These are phyloP conservation scores for Hibiscus syriacus DNA, from an alignment of 345 rosid species.

Conservation along the genomic window DNA sequence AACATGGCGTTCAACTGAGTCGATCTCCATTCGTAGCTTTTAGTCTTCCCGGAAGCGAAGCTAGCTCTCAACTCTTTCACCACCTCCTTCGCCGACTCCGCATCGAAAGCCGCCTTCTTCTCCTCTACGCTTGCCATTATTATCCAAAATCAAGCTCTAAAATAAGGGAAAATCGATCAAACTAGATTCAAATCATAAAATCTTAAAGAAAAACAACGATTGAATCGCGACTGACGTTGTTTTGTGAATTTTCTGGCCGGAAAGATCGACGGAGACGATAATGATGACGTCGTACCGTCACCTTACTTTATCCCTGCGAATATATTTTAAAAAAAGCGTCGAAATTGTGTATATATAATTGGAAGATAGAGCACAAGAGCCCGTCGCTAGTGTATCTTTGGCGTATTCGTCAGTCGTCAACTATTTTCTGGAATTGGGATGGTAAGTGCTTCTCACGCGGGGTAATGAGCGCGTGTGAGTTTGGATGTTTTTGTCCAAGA, in stretches of 20 bases:
- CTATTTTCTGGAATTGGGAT: background rate
- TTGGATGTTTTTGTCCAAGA: no score
- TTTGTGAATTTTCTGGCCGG: no score
- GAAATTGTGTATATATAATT: background rate
- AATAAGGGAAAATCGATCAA: background rate
- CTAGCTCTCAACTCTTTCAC: slow-evolving; percentile 43
- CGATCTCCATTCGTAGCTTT: slow-evolving; percentile 69
- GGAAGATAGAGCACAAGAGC: background rate
- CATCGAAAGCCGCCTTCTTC: slow-evolving; percentile 27
- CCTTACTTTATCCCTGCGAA: background rate
- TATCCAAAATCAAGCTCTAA: background rate
- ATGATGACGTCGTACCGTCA: background rate
- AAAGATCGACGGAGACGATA: background rate
- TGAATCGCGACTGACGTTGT: background rate
- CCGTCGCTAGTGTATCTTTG: background rate
- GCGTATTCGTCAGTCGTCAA: no score
- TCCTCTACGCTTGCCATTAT: slow-evolving; percentile 24
- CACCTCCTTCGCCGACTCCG: slow-evolving; percentile 38
- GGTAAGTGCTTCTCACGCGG: background rate
- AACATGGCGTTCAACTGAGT: slow-evolving; percentile 56
- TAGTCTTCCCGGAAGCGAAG: slow-evolving; percentile 53
- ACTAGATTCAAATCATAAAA: background rate
- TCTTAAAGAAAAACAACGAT: background rate
- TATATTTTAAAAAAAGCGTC: background rate
- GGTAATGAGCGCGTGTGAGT: background rate